A percentile compares a stretch with the other conserved stretches of the same genome.
Conservation (phyloP, 164 flowering plant genomes). For the Chloranthus sessilifolius region DNA sequence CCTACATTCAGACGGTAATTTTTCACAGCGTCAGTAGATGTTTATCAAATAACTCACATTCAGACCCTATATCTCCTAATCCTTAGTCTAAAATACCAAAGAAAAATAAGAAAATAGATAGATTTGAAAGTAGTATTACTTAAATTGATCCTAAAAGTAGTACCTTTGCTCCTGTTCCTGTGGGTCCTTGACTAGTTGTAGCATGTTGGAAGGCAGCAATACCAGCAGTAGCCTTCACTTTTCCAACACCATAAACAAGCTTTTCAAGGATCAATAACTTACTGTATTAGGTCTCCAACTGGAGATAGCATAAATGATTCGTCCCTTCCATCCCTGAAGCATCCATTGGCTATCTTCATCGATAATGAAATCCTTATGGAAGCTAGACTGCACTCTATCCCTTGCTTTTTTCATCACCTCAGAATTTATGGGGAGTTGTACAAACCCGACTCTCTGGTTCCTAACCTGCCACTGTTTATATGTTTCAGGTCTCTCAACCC, state of each 20-base stretch:
- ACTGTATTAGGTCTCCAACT: conserved; percentile 31
- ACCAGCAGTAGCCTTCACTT: not conserved
- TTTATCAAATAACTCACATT: no score
- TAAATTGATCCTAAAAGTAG: no score
- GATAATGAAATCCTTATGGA: conserved; percentile 67
- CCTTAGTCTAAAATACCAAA: no score
- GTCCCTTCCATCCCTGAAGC: conserved; percentile 85
- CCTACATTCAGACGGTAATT: no score
- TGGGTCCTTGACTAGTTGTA: not conserved
- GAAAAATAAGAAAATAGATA: no score
- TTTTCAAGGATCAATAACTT: not conserved
- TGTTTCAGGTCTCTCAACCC: conserved; percentile 88
- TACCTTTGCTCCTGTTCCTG: no score
- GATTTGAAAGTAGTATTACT: no score
- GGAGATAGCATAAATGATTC: conserved; percentile 56
- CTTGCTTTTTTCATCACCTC: conserved; percentile 35
- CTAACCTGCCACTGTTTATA: conserved; percentile 83
- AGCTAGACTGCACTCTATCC: conserved; percentile 28
- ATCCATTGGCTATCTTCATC: conserved; percentile 72
- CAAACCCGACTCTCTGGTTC: conserved; percentile 56
- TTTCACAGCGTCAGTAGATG: no score
- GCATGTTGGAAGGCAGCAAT: no score
- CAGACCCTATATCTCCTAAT: no score
- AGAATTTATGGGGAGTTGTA: conserved; percentile 49
- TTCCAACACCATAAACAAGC: not conserved